A percentile compares a stretch with the other conserved stretches of the same genome.
Conservation (phyloP, 148 eudicot genomes). For the Dianthus caryophyllus region DNA sequence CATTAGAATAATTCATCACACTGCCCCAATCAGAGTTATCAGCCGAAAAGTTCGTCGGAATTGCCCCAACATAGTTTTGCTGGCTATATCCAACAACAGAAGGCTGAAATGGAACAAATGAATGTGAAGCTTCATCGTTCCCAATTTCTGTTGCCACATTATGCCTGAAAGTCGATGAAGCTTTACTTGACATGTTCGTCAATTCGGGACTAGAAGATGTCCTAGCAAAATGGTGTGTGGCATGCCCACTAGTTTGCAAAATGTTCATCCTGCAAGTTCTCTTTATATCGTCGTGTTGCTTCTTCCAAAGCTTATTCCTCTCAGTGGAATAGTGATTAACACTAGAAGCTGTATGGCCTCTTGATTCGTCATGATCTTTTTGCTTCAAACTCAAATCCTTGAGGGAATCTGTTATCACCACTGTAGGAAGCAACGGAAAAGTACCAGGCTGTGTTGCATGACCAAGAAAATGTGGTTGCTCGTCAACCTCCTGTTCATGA, state of each 20-base stretch:
- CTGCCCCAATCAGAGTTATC: slow-evolving; percentile 26
- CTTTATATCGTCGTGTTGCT: slow-evolving; percentile 25
- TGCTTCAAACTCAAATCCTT: slow-evolving; percentile 17
- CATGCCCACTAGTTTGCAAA: slow-evolving; percentile 27
- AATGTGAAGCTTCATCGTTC: slow-evolving; percentile 33
- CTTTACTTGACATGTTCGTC: slow-evolving; percentile 28
- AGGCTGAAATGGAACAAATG: slow-evolving; percentile 35
- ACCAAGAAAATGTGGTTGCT: slow-evolving; percentile 12
- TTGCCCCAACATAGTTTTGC: slow-evolving; percentile 24
- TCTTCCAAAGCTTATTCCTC: slow-evolving; percentile 21
- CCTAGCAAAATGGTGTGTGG: slow-evolving; percentile 40
- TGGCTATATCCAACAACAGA: slow-evolving; percentile 31
- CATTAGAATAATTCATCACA: slow-evolving; percentile 29
- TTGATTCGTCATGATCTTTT: slow-evolving; percentile 17
- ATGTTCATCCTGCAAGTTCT: slow-evolving; percentile 21
- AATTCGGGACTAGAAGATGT: slow-evolving; percentile 54
- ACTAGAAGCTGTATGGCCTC: slow-evolving; percentile 18
- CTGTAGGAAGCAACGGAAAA: slow-evolving; percentile 14
- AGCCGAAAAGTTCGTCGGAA: slow-evolving; percentile 21
- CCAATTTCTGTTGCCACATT: slow-evolving; percentile 25
- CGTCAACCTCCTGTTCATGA: slow-evolving; percentile 15
- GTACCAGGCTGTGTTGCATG: slow-evolving; percentile 6
- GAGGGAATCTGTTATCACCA: slow-evolving; percentile 8
- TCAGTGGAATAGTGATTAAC: slow-evolving; percentile 8
- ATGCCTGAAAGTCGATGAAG: slow-evolving; percentile 19